Evolutionary conservation across 164 flowering plant species (phyloP), one percentile per base, ranked within the genome.

Genomic region (Litsea cubeba): DNA sequence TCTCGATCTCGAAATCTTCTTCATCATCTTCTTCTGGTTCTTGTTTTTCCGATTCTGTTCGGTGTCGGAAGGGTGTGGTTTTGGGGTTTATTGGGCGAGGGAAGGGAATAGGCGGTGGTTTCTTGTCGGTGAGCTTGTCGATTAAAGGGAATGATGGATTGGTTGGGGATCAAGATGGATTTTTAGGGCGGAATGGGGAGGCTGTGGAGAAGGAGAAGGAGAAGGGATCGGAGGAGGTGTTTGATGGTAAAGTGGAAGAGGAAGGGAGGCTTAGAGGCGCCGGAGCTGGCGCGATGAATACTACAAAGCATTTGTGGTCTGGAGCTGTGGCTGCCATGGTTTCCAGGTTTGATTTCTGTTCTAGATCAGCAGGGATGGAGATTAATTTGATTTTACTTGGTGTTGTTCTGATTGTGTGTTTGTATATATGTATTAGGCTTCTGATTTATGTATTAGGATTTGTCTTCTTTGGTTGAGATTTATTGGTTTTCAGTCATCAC

Each of bases 281-380:
- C 0, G 46, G 78, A 3, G 49, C 78, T 3, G 81, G 85, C 24
- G 95, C 97, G 23, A 75, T 90, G 77, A 94, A 91, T 76, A 86
- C 94, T 25, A 84, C 93, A 12, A 94, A 88, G 79, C 97, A 94
- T 85, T 82, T 94, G 30, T 94, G 97, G 94, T 85, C 97, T n/a
- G 98, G 98, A 5, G 98, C 98, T 24, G 84, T 90, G 46, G 90
- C 98, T 65, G 98, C 98, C 50, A 91, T 91, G 95, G 94, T 93
- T 73, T 90, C 98, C n/a, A 91, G 97, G 98, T 91, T 65, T 62
- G 81, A 24, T 23, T 74, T 40, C 40, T 40, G 20, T 26, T 66
- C n/a, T 7, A 18, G 28, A 54, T 54, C 60, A 54, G 18, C 0
- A 17, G 6, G 18, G 60, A 17, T 0, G 17, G 18, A 54, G n/a